These are phyloP conservation scores for Aspergillus arachidicola DNA, from an alignment of 2,329 filamentous ascomycete species.

Conservation along the genomic window DNA sequence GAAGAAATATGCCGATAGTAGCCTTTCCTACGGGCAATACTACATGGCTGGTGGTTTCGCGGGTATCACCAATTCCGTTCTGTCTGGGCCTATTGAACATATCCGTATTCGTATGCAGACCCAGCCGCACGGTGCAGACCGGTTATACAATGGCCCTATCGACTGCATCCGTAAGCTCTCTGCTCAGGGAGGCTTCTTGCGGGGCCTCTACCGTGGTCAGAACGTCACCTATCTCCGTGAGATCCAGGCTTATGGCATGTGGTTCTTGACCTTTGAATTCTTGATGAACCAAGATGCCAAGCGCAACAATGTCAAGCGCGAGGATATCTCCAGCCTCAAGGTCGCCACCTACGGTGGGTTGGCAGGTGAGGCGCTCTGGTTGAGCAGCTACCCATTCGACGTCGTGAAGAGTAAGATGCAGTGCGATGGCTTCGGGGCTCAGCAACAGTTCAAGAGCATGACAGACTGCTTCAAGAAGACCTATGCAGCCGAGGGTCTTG, in stretches of 20 bases:
- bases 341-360: conserved; percentile 90
- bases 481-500: conserved; percentile 72
- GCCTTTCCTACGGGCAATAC: conserved; percentile 81
- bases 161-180: conserved; percentile 89
- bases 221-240: conserved; percentile 85
- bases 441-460: conserved; percentile 78
- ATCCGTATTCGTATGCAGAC: conserved; percentile 95
- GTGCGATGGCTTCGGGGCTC: conserved; percentile 81
- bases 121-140: conserved; percentile 80
- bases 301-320: conserved; percentile 73
- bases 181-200: conserved; percentile 66
- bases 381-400: conserved; percentile 92
- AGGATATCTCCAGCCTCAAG: conserved; percentile 79
- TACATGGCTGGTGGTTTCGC: conserved; percentile 90
- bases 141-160: conserved; percentile 79
- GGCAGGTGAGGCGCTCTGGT: conserved; percentile 91
- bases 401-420: conserved; percentile 99
- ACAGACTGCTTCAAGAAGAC: conserved; percentile 86
- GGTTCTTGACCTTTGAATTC: conserved; percentile 95
- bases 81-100: conserved; percentile 94
- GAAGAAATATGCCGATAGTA: conserved; percentile 43
- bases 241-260: conserved; percentile 90
- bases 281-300: conserved; percentile 88
- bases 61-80: conserved; percentile 82
- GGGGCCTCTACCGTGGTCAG: conserved; percentile 83